A percentile compares a stretch with the other conserved stretches of the same genome.
These are phyloP conservation scores for Persicaria maculosa DNA, from an alignment of 148 eudicot species.

Conservation along the genomic window DNA sequence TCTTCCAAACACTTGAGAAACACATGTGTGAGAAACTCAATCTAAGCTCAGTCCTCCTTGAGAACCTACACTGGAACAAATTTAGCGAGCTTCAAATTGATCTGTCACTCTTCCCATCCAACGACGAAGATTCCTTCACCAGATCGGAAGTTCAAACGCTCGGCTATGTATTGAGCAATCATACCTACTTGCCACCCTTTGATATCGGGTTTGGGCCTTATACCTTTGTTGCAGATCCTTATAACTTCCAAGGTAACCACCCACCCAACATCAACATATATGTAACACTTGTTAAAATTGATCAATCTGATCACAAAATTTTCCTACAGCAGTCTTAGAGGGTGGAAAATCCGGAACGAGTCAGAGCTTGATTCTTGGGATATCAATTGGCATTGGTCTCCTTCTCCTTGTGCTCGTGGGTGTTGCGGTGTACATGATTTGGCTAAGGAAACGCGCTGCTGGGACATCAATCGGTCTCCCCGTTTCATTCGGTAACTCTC, in stretches of 20 bases:
- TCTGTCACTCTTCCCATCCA: constrained; percentile 64
- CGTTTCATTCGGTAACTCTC: constrained; percentile 60
- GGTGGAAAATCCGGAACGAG: constrained; percentile 28
- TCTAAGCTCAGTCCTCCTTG: constrained; percentile 69
- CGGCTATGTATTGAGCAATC: constrained; percentile 68
- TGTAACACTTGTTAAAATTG: no score
- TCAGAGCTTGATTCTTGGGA: constrained; percentile 40
- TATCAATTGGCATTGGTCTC: constrained; percentile 39
- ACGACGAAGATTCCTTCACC: constrained; percentile 36
- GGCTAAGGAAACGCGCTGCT: constrained; percentile 72
- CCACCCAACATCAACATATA: no score
- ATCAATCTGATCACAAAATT: no score
- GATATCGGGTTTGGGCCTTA: constrained; percentile 60
- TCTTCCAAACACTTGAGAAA: constrained; percentile 72
- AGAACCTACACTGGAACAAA: constrained; percentile 58
- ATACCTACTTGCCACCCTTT: constrained; percentile 69
- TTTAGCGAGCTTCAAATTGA: constrained; percentile 80
- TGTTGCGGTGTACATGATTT: constrained; percentile 51
- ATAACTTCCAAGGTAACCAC: constrained; percentile 49
- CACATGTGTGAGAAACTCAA: constrained; percentile 61
- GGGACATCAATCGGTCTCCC: constrained; percentile 66
- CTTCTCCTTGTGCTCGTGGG: constrained; percentile 52
- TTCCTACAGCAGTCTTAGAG: constrained; percentile 8
- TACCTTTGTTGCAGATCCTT: constrained; percentile 65
- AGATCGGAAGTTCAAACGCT: constrained; percentile 56